Conservation (phyloP, 164 flowering plant species). For the Aristolochia fimbriata region DNA sequence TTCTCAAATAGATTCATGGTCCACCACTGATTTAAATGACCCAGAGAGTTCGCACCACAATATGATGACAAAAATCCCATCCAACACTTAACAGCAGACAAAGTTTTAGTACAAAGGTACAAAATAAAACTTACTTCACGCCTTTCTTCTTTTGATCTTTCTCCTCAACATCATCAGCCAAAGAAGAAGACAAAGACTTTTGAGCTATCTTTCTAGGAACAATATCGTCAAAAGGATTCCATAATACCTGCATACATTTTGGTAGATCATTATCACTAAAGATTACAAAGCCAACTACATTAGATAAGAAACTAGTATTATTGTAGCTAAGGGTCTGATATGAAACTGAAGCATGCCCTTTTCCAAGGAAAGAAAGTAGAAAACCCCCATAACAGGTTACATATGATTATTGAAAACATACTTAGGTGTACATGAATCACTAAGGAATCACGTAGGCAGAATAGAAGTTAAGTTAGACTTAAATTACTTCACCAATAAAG, state of each 20-base stretch:
- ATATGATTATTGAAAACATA: too few species aligned
- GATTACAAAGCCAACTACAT: background rate
- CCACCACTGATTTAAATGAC: too few species aligned
- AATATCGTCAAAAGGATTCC: conserved; percentile 99
- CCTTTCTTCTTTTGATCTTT: conserved; percentile 63
- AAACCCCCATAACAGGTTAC: too few species aligned
- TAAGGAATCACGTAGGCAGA: background rate
- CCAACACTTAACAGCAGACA: too few species aligned
- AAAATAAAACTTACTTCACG: conserved; percentile 52
- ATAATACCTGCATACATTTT: conserved; percentile 49
- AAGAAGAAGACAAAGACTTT: conserved; percentile 24
- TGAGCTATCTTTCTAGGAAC: conserved; percentile 44
- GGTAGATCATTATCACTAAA: conserved; percentile 3
- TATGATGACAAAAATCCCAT: too few species aligned
- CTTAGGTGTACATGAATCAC: background rate
- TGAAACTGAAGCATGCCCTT: background rate
- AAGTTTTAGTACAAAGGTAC: background rate
- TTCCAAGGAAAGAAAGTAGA: background rate
- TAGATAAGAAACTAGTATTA: background rate
- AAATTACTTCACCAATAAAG: too few species aligned
- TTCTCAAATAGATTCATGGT: too few species aligned
- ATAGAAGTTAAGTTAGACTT: too few species aligned
- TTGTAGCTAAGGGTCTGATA: background rate
- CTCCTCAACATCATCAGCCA: conserved; percentile 25
- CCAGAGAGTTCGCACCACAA: too few species aligned